Evolutionary conservation across 2,329 filamentous ascomycete species (phyloP), one percentile per base, ranked within the genome.

Genomic region (Talaromyces sp.): DNA sequence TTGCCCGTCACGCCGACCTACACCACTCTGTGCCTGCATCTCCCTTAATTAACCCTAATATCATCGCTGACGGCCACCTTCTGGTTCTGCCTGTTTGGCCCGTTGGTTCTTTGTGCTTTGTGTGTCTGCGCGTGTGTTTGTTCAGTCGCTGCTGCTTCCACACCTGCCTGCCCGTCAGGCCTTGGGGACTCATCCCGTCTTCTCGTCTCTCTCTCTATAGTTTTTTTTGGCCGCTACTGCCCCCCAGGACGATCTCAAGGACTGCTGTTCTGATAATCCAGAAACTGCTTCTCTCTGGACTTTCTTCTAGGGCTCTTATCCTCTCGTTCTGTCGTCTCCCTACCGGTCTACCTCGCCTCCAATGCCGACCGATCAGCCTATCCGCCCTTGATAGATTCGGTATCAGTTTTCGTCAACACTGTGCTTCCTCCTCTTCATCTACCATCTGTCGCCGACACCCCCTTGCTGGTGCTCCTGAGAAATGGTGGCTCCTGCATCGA

Each of bases 401-500:
- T 54, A 61, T 55, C 59, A 56, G 38, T 43, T 50, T 57, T 56
- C 62, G 57, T 29, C 27, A 11, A 24, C 49, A 38, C 63, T 55
- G 58, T 14, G 58, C 26, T 67, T 58, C 64, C 32, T 31, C 17
- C 49, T 52, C 55, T 4, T 35, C 21, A 63, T 50, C 32, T 58
- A 61, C 53, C 43, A 3, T 13, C 43, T 19, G 43, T 46, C 55
- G 14, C 54, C 38, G 63, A 31, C 59, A 61, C 55, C n/a, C 60
- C 29, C 56, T 46, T 38, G 38, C 51, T 46, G 26, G 29, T 54
- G 41, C 55, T 50, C 43, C 35, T 62, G 62, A 72, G 72, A 75
- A 62, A 79, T 79, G 77, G 77, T 78, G 71, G 75, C 75, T 71
- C 76, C 77, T 70, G 73, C 76, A 65, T 75, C 75, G 56, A 73